Conservation (phyloP, 768 basidiomycete species). For the Macrolepiota dolichaula region DNA sequence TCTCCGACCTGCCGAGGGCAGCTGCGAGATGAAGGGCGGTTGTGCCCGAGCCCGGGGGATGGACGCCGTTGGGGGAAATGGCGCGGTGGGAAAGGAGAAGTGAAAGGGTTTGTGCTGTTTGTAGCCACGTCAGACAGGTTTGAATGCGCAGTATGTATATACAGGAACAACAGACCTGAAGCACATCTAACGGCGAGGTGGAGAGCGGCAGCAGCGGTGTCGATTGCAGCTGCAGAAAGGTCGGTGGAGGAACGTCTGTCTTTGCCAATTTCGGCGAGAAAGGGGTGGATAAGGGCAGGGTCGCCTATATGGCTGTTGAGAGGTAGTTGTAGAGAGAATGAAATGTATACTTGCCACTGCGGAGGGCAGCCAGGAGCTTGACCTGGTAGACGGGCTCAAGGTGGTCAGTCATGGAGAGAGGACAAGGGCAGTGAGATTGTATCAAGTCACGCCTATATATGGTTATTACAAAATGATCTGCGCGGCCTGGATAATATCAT, state of each 20-base stretch:
- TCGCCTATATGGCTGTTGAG: conserved; percentile 46
- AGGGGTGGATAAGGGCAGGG: conserved; percentile 75
- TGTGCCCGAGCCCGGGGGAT: conserved; percentile 73
- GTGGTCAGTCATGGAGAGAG: not conserved
- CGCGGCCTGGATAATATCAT: not conserved
- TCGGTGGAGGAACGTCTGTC: conserved; percentile 51
- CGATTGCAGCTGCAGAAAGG: conserved; percentile 32
- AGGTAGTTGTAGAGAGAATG: not conserved
- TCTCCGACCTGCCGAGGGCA: conserved; percentile 66
- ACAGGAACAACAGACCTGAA: conserved; percentile 44
- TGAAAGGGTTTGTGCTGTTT: conserved; percentile 61
- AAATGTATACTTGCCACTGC: conserved; percentile 42
- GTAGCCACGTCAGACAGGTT: not conserved
- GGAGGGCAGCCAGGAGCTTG: conserved; percentile 58
- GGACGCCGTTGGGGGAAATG: conserved; percentile 75
- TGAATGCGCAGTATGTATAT: not conserved
- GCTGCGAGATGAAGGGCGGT: conserved; percentile 69
- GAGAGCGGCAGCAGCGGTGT: conserved; percentile 71
- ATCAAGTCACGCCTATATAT: not conserved
- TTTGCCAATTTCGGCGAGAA: conserved; percentile 72
- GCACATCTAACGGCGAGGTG: conserved; percentile 84
- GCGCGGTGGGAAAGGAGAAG: conserved; percentile 69
- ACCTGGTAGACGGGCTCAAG: conserved; percentile 58
- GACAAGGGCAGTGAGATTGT: no score
- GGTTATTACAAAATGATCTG: not conserved